Conservation (phyloP, 805 yeast species). For the Nakazawaea ambrosiae region DNA sequence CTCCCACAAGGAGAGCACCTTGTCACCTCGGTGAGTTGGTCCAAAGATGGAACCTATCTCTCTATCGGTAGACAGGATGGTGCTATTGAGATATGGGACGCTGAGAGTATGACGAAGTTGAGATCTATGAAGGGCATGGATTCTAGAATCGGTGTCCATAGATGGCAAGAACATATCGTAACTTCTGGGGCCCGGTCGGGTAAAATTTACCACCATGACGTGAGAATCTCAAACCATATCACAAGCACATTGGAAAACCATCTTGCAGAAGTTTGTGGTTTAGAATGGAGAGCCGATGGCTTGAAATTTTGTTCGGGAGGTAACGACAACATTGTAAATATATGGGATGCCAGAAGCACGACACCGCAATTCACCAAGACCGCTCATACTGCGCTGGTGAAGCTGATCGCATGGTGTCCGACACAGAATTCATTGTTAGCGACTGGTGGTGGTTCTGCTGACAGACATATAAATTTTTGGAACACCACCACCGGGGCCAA, state of each 20-base stretch:
- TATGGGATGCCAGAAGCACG: conserved; percentile 80
- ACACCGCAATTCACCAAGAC: conserved; percentile 69
- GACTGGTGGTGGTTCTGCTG: conserved; percentile 96
- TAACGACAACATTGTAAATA: conserved; percentile 85
- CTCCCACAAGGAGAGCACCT: conserved; percentile 52
- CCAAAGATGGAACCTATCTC: conserved; percentile 81
- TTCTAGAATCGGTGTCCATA: conserved; percentile 74
- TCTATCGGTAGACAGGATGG: conserved; percentile 85
- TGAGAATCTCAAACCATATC: conserved; percentile 73
- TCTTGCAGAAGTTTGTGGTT: conserved; percentile 87
- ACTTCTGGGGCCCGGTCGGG: conserved; percentile 90
- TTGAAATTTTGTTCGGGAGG: conserved; percentile 86
- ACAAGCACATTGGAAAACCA: conserved; percentile 57
- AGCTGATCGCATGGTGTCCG: conserved; percentile 94
- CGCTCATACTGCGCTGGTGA: conserved; percentile 89
- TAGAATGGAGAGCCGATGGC: conserved; percentile 82
- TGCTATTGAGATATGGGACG: conserved; percentile 87
- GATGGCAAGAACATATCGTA: conserved; percentile 77
- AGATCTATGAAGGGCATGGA: conserved; percentile 73
- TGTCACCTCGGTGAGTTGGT: conserved; percentile 80
- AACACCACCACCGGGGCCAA: conserved; percentile 86
- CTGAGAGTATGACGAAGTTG: conserved; percentile 63
- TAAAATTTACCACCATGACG: conserved; percentile 81
- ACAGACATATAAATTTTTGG: conserved; percentile 89
- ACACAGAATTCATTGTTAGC: conserved; percentile 75